These are phyloP conservation scores for Eucalyptus polybractea DNA, from an alignment of 345 rosid genomes.

Conservation along the genomic window DNA sequence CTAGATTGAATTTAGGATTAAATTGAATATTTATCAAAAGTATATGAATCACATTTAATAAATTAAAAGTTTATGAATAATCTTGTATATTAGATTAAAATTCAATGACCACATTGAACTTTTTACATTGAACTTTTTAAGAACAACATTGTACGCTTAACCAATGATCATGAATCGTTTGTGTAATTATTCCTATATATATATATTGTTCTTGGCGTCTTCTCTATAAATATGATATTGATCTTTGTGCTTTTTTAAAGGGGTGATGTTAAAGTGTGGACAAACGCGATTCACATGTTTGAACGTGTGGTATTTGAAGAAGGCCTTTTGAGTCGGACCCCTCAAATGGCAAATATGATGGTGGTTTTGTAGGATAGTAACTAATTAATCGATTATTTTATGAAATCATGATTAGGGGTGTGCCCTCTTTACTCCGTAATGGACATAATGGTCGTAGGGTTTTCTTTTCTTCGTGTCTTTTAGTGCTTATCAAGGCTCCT, in stretches of 20 bases:
- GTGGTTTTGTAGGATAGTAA: not conserved
- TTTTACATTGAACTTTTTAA: too few relatives aligned
- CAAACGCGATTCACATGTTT: not conserved
- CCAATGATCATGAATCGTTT: not conserved
- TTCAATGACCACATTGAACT: too few relatives aligned
- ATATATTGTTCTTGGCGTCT: too few relatives aligned
- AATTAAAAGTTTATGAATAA: accelerated
- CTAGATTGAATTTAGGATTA: too few relatives aligned
- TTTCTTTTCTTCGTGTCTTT: not conserved
- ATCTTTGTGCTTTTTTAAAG: not conserved
- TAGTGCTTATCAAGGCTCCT: not conserved
- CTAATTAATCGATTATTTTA: not conserved
- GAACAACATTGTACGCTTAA: accelerated
- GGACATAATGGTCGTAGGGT: not conserved
- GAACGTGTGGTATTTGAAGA: not conserved
- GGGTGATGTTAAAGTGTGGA: accelerated
- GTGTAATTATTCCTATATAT: too few relatives aligned
- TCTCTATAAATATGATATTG: not conserved
- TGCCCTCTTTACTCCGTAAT: not conserved
- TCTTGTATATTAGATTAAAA: too few relatives aligned
- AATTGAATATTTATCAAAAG: too few relatives aligned
- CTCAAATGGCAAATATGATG: not conserved
- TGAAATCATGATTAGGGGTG: not conserved
- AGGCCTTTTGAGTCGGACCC: not conserved
- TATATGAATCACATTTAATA: accelerated